Percentiles rank a stretch among this genome's conserved stretches.
phyloP scores from a whole-genome alignment of 2,329 filamentous ascomycete species.

The Clarireedia sp. region DNA sequence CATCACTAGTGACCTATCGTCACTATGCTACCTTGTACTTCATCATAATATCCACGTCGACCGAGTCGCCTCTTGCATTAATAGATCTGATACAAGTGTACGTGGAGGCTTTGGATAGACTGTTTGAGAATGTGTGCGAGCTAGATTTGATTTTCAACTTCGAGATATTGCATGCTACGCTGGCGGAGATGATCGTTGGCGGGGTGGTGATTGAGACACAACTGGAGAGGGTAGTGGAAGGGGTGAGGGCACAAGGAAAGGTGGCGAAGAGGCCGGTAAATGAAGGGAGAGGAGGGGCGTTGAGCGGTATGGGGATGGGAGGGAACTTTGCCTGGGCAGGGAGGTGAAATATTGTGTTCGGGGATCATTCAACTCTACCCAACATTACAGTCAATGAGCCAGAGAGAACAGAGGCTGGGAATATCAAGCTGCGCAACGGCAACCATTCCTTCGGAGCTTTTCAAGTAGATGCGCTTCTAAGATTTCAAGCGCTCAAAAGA shows the following conservation, averaged over 20 bases:
- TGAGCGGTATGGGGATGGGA: slow-evolving; percentile 34
- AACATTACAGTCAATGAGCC: not conserved
- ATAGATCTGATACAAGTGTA: slow-evolving; percentile 98
- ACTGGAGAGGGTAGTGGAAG: slow-evolving; percentile 78
- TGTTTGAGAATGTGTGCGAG: slow-evolving; percentile 99
- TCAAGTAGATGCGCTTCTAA: no score
- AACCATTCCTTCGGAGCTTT: no score
- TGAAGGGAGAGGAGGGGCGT: slow-evolving; percentile 45
- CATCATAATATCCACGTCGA: slow-evolving; percentile 94
- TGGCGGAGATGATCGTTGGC: slow-evolving; percentile 91
- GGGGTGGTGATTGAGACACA: slow-evolving; percentile 92
- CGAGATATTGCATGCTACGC: slow-evolving; percentile 84
- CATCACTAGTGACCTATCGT: slow-evolving; percentile 92
- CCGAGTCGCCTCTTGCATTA: slow-evolving; percentile 88
- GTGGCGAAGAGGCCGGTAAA: slow-evolving; percentile 75
- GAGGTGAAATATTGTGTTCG: slow-evolving; percentile 20
- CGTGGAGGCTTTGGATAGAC: slow-evolving; percentile 84
- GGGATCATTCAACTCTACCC: not conserved
- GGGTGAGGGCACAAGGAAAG: slow-evolving; percentile 68
- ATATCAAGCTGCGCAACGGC: no score
- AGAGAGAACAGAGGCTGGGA: no score
- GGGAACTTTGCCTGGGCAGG: slow-evolving; percentile 29
- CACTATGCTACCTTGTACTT: slow-evolving; percentile 98
- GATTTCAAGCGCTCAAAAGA: no score
- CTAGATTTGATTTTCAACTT: slow-evolving; percentile 97